Evolutionary conservation across 192 early-diverging fungal genomes (phyloP), one percentile per base, ranked within the genome.

Genomic region (Coemansia sp.): DNA sequence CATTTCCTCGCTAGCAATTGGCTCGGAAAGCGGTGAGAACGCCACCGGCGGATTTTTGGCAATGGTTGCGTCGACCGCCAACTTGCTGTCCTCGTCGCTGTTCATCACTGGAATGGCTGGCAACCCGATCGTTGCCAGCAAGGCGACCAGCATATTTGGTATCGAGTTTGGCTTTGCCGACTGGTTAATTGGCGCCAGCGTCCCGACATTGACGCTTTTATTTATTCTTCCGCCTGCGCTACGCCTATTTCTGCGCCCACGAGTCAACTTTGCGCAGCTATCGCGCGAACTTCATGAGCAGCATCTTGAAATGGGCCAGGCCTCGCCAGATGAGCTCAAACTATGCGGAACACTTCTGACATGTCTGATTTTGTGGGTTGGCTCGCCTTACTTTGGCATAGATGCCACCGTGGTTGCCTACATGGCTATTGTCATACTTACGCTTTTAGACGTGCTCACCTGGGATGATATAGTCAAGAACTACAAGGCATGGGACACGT

Each of bases 401-500:
- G 87, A 92, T 54, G 81, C 90, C 1, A 83, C 89, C 0, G 79
- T 91, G n/a, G 87, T 93, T 4, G 91, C 90, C 4, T 83, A 88
- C 24, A 73, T 86, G 45, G 92, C 86, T 2, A 72, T 94, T 7
- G 68, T 84, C 0, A 53, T 71, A 0, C 69, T 94, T 22, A 60
- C 91, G 11, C 62, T 88, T n/a, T 61, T 86, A 10, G 79, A 87
- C 15, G 86, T 87, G 4, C 25, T 94, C 11, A 60, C 67, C 3
- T 94, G 92, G 92, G 81, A 84, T 29, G 87, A 93, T 54, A 73
- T 94, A 1, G 65, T 77, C 29, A 82, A 67, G 37, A 93, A 91
- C 71, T 74, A 73, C 63, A 88, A 87, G 63, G 91, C 89, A 2
- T 94, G 92, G 92, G 92, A 94, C 64, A 86, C 89, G 5, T 87